Conservation (phyloP, 164 flowering plant species). For the Berberis thunbergii region DNA sequence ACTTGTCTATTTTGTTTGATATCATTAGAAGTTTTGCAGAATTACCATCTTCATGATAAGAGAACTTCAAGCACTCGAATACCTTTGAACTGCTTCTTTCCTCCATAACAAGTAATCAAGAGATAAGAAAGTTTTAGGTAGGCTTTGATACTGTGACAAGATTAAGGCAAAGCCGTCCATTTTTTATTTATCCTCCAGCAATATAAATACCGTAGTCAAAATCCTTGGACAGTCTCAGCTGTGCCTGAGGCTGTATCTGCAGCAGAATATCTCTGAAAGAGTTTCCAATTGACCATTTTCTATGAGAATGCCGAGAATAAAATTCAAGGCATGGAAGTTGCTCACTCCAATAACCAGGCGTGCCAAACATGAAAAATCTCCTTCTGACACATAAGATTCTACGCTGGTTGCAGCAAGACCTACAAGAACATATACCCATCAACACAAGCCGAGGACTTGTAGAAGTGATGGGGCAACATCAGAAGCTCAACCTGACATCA, state of each 20-base stretch:
- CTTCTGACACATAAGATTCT: constrained; percentile 94
- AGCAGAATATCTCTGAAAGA: constrained; percentile 91
- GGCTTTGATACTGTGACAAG: too few species aligned
- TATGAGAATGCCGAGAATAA: constrained; percentile 90
- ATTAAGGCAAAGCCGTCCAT: too few species aligned
- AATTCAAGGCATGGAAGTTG: constrained; percentile 90
- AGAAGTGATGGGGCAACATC: constrained; percentile 94
- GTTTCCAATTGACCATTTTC: constrained; percentile 95
- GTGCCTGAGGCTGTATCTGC: constrained; percentile 66
- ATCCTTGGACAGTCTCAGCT: constrained; percentile 81
- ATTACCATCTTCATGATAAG: too few species aligned
- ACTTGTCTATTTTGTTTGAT: too few species aligned
- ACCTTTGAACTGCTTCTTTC: too few species aligned
- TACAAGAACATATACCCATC: constrained; percentile 99
- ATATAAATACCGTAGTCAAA: too few species aligned
- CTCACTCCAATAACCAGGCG: constrained; percentile 95
- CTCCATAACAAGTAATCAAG: too few species aligned
- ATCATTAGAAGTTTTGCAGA: too few species aligned
- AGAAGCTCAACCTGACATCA: constrained; percentile 91
- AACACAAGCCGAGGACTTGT: constrained; percentile 93
- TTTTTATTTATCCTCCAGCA: too few species aligned
- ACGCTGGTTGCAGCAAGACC: constrained; percentile 98
- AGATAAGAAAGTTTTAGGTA: too few species aligned
- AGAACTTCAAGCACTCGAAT: too few species aligned
- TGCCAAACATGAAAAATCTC: constrained; percentile 95